A percentile compares a stretch with the other conserved stretches of the same genome.
These are phyloP conservation scores for Coemansia sp. DNA, from an alignment of 192 early-diverging fungal species.

Conservation along the genomic window DNA sequence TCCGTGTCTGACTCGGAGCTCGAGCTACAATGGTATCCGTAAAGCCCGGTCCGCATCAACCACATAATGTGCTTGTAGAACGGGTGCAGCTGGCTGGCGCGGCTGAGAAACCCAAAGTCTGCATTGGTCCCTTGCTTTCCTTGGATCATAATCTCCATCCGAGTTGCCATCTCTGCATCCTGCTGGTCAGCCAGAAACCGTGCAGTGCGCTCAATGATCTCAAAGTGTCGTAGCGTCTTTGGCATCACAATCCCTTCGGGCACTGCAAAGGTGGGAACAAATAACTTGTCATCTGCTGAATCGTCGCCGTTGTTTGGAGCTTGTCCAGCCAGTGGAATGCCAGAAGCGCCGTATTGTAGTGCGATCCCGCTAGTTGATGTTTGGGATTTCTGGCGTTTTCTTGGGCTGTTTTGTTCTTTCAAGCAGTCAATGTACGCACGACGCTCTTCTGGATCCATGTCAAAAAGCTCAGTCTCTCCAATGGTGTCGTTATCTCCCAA, in stretches of 20 bases:
- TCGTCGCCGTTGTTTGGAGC: not conserved
- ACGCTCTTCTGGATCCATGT: slow-evolving; percentile 16
- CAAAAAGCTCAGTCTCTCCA: slow-evolving; percentile 11
- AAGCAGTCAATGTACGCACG: slow-evolving; percentile 17
- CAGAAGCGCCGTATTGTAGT: slow-evolving; percentile 9
- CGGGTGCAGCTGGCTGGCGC: slow-evolving; percentile 57
- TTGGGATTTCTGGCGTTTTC: not conserved
- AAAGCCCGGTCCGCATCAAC: slow-evolving; percentile 63
- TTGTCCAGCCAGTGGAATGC: not conserved
- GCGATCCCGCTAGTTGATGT: not conserved
- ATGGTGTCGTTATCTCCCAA: not conserved
- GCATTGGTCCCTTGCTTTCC: slow-evolving; percentile 72
- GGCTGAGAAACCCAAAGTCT: slow-evolving; percentile 69
- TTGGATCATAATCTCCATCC: slow-evolving; percentile 72
- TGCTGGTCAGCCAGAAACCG: slow-evolving; percentile 60
- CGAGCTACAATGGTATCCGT: slow-evolving; percentile 43
- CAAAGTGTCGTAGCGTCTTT: slow-evolving; percentile 56
- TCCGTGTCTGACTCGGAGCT: slow-evolving; percentile 21
- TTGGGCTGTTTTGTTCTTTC: not conserved
- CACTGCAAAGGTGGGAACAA: slow-evolving; percentile 19
- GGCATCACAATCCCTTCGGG: slow-evolving; percentile 47
- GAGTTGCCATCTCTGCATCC: slow-evolving; percentile 46
- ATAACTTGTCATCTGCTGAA: not conserved
- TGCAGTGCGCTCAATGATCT: slow-evolving; percentile 71
- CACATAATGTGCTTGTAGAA: slow-evolving; percentile 71